phyloP scores from a whole-genome alignment of 2,329 filamentous ascomycete species.

The Paecilomyces formosus region DNA sequence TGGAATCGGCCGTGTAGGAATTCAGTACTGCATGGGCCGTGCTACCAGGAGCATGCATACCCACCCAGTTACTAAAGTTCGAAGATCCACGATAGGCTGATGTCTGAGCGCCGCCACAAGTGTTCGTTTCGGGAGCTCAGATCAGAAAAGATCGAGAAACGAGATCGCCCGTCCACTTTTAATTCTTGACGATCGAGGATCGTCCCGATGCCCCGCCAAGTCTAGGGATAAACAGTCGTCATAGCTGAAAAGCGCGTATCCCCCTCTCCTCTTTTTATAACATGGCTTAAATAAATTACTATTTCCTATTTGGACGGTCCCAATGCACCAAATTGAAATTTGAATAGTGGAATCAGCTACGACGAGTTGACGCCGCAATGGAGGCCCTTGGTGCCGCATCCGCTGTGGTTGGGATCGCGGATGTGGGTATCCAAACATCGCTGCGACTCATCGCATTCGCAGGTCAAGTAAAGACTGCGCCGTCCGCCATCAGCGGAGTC shows the following conservation, averaged over 20 bases:
- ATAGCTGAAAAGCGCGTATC: too few species aligned
- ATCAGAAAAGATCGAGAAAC: too few species aligned
- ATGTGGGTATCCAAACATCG: conserved; percentile 4
- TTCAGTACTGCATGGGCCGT: too few species aligned
- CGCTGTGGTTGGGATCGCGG: conserved; percentile 1
- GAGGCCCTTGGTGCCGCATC: not conserved
- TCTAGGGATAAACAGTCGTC: too few species aligned
- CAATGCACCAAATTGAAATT: not conserved
- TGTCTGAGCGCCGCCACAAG: too few species aligned
- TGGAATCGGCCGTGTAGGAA: too few species aligned
- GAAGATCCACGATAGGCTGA: too few species aligned
- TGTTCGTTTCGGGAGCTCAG: too few species aligned
- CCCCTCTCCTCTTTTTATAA: too few species aligned
- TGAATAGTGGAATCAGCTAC: not conserved
- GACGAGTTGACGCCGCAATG: not conserved
- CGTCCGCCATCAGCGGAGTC: not conserved
- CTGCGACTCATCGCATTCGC: conserved; percentile 5
- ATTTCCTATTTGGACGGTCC: not conserved
- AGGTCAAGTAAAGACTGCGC: conserved; percentile 5
- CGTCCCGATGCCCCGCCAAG: not conserved
- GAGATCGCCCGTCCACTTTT: too few species aligned
- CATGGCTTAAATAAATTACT: not conserved
- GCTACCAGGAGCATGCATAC: too few species aligned
- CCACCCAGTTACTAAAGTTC: too few species aligned
- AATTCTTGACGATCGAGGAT: not conserved